Evolutionary conservation across 2,329 filamentous ascomycete species (phyloP).

Genomic region (Arthrobotrys entomopaga): DNA sequence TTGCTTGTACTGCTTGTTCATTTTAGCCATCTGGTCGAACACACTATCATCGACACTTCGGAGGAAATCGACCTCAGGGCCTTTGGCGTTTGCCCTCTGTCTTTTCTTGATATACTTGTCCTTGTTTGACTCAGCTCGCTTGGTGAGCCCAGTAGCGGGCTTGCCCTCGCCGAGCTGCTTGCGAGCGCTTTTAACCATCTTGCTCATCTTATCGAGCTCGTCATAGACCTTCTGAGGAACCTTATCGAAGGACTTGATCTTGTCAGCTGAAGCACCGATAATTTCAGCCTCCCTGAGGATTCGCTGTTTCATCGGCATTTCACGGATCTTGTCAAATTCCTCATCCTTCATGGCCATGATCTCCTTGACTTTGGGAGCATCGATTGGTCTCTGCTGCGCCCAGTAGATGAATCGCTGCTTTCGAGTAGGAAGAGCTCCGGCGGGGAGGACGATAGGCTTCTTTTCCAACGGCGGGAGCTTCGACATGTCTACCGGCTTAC

Average conservation of each 20-base stretch:
- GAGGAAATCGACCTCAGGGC: background rate
- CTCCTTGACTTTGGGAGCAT: conserved; percentile 22
- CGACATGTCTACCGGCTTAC: conserved; percentile 17
- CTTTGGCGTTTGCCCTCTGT: background rate
- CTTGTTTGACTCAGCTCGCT: conserved; percentile 11
- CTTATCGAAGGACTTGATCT: conserved; percentile 26
- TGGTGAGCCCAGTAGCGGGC: conserved; percentile 5
- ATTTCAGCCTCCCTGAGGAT: conserved; percentile 21
- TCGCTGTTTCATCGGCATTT: conserved; percentile 33
- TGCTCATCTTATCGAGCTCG: conserved; percentile 33
- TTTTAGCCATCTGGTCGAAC: background rate
- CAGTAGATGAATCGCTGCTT: conserved; percentile 30
- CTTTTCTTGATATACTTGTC: conserved; percentile 6
- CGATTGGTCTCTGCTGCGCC: conserved; percentile 14
- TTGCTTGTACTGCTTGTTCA: conserved; percentile 11
- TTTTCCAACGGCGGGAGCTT: background rate
- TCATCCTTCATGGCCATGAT: conserved; percentile 14
- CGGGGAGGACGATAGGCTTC: background rate
- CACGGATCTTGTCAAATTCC: conserved; percentile 25
- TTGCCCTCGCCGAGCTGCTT: conserved; percentile 29
- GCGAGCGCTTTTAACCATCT: conserved; percentile 21
- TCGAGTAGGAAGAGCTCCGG: conserved; percentile 13
- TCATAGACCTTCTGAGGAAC: conserved; percentile 25
- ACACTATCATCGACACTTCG: conserved; percentile 7
- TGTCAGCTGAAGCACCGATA: conserved; percentile 23